Evolutionary conservation across 2,329 filamentous ascomycete genomes (phyloP).

Genomic region (Diplodia scrobiculata): DNA sequence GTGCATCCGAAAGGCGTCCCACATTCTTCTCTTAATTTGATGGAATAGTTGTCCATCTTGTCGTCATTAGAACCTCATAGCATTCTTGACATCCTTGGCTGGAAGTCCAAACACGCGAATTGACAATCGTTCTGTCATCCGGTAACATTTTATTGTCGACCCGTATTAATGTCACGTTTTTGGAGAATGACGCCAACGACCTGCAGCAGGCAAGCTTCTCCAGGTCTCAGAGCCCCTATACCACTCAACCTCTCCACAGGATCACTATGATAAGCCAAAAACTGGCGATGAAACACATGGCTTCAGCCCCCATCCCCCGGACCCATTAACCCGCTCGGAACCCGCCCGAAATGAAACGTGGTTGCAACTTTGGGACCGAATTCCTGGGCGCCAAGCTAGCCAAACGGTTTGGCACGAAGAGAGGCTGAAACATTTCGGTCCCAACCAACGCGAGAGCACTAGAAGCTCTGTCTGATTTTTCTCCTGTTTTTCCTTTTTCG

Average conservation of each 20-base stretch:
- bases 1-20: slow-evolving; percentile 10
- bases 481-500: not conserved
- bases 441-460: not conserved
- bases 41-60: not conserved
- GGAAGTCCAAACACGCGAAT: not conserved
- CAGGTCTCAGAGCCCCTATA: not conserved
- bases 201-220: not conserved
- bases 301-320: not conserved
- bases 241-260: not conserved
- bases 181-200: not conserved
- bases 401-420: not conserved
- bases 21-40: not conserved
- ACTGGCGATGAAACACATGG: not conserved
- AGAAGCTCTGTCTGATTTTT: not conserved
- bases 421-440: not conserved
- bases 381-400: not conserved
- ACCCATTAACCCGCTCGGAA: not conserved
- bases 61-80: not conserved
- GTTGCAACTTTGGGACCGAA: not conserved
- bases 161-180: not conserved
- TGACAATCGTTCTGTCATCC: not conserved
- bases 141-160: too few species aligned
- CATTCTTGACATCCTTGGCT: not conserved
- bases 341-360: not conserved
- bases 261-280: not conserved